These are phyloP conservation scores for Fusarium sp. DNA, from an alignment of 2,329 filamentous ascomycete species.

Conservation along the genomic window DNA sequence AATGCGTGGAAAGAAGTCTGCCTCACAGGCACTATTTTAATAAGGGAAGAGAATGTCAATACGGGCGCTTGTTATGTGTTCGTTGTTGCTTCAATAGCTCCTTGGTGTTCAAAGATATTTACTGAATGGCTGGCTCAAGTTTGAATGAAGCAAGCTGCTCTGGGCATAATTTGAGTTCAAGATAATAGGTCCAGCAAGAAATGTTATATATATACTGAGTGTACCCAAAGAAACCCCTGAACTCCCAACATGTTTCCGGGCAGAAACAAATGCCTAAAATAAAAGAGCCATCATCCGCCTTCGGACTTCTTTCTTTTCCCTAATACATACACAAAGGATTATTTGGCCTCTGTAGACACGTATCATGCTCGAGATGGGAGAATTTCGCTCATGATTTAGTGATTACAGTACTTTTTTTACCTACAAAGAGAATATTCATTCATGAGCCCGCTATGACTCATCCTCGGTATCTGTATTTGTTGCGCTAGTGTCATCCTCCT, in stretches of 20 bases:
- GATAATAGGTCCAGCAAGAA: conserved; percentile 26
- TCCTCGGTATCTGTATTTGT: conserved; percentile 78
- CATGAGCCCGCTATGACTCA: conserved; percentile 59
- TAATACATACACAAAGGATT: conserved; percentile 36
- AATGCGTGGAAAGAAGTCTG: conserved; percentile 29
- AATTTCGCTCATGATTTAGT: conserved; percentile 14
- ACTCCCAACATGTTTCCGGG: conserved; percentile 37
- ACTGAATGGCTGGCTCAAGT: neutral
- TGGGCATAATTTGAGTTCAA: conserved; percentile 4
- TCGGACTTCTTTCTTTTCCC: conserved; percentile 10
- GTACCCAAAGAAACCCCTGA: conserved; percentile 33
- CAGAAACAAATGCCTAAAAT: conserved; percentile 35
- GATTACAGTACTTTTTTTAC: conserved; percentile 29
- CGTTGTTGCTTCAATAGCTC: neutral
- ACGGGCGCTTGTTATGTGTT: conserved; percentile 3
- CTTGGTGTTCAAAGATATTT: conserved; percentile 2
- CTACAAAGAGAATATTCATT: conserved; percentile 11
- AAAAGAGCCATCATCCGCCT: conserved; percentile 22
- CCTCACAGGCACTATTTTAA: conserved; percentile 28
- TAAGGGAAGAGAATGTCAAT: conserved; percentile 7
- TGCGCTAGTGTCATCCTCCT: conserved; percentile 74
- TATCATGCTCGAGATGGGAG: conserved; percentile 16
- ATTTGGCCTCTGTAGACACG: conserved; percentile 13
- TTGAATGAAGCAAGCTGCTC: neutral
- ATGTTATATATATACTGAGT: conserved; percentile 24